Base-by-base conservation (phyloP, 108 stramenopile species). In the Conticribra weissflogii region DNA sequence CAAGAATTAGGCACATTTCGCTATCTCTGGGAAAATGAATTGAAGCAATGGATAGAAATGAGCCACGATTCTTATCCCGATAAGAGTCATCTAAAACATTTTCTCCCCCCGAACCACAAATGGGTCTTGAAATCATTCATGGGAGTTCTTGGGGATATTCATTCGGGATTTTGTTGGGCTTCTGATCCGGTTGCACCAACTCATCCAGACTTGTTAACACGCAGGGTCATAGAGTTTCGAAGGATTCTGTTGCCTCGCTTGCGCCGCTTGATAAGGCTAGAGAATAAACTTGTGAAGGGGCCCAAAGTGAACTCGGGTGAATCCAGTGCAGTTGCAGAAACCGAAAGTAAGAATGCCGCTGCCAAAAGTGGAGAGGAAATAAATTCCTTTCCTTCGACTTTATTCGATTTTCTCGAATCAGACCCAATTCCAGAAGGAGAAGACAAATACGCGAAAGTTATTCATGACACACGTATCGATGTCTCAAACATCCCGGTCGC, bases 61-160 rank as follows among this genome's bases (percentile, higher is more conserved):
- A 22, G n/a, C 56, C 33, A 36, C 8, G 47, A 47, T 46, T 27
- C 2, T 25, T 45, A 53, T 24, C 5, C 46, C 3, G 63, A 23
- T 17, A 30, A 62, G 24, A 16, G 27, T 30, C 24, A 44, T 23
- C 22, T 7, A 53, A 9, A 4, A 36, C 46, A 9, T 1, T 14
- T 25, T 27, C n/a, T 73, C 31, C 30, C 68, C 9, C 56, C 33
- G 4, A 29, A 22, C 3, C 51, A 71, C 48, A 30, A 59, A 47
- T 55, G 65, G 54, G 69, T 54, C 79, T 25, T 78, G 24, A 78
- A 66, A 60, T 78, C 69, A 50, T 71, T 78, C 47, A 36, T 78
- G 21, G 77, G 77, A 4, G 70, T 78, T 7, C 70, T 71, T 54
- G 77, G 77, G 19, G 61, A 54, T 30, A 62, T 71, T 28, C 32